These are phyloP conservation scores for Lepidium sativum DNA, from an alignment of 345 rosid genomes.

Conservation along the genomic window DNA sequence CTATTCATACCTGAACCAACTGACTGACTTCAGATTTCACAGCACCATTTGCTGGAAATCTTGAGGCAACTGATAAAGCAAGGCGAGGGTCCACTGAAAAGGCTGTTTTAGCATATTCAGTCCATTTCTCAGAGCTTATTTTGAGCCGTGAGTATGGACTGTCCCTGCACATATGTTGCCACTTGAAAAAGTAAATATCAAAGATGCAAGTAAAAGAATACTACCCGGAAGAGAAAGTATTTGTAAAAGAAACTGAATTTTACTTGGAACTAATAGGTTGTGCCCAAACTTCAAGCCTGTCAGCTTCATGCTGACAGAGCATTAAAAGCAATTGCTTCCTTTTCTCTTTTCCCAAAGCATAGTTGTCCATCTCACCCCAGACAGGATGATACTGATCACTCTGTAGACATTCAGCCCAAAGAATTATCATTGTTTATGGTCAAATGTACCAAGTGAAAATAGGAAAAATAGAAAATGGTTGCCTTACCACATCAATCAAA, in stretches of 20 bases:
- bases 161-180: slow-evolving; percentile 50
- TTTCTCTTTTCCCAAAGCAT: slow-evolving; percentile 67
- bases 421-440: slow-evolving; percentile 6
- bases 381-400: slow-evolving; percentile 69
- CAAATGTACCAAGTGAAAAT: slow-evolving; percentile 3
- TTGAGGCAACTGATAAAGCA: slow-evolving; percentile 70
- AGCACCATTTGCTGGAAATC: slow-evolving; percentile 67
- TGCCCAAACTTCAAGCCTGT: slow-evolving; percentile 99
- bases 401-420: slow-evolving; percentile 36
- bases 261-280: slow-evolving; percentile 88
- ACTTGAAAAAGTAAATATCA: slow-evolving; percentile 18
- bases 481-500: slow-evolving; percentile 53
- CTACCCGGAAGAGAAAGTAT: slow-evolving; percentile 8
- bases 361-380: slow-evolving; percentile 97
- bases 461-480: background rate
- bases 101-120: slow-evolving; percentile 77
- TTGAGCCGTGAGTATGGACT: slow-evolving; percentile 46
- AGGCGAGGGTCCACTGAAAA: slow-evolving; percentile 88
- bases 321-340: slow-evolving; percentile 87
- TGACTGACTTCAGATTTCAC: slow-evolving; percentile 79
- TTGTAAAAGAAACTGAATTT: slow-evolving; percentile 3
- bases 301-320: slow-evolving; percentile 97
- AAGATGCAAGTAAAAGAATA: background rate
- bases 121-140: slow-evolving; percentile 78
- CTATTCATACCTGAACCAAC: slow-evolving; percentile 67